phyloP scores from a whole-genome alignment of 441 rosid species.

The Hura crepitans region DNA sequence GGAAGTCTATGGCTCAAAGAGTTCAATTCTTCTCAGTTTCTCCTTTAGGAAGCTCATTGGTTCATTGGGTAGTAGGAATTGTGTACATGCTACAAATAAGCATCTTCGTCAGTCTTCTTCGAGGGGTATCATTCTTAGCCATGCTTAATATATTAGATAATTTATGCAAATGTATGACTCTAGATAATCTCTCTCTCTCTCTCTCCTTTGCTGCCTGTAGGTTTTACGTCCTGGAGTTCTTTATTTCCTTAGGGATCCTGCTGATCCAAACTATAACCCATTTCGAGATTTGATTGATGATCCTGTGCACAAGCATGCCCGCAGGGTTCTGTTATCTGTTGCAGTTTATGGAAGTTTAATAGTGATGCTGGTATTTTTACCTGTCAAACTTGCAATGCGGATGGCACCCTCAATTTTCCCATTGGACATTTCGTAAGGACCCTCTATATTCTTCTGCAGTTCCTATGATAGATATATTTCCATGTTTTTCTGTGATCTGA shows the following conservation, averaged over 20 bases:
- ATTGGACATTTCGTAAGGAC: constrained; percentile 75
- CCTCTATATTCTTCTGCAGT: constrained; percentile 10
- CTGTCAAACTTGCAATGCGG: constrained; percentile 92
- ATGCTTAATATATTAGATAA: not conserved
- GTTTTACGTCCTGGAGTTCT: constrained; percentile 89
- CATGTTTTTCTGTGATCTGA: constrained; percentile 20
- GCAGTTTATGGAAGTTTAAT: constrained; percentile 96
- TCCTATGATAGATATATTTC: constrained; percentile 47
- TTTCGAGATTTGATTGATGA: constrained; percentile 97
- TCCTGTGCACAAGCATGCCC: constrained; percentile 95
- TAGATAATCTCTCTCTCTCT: constrained; percentile 15
- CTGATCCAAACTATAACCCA: constrained; percentile 94
- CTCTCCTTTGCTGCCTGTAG: constrained; percentile 36
- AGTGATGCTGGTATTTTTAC: constrained; percentile 94
- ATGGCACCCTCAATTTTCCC: constrained; percentile 90
- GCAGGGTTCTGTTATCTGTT: constrained; percentile 82
- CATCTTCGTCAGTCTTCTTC: constrained; percentile 97
- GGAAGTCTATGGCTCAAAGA: constrained; percentile 87
- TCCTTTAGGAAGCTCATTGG: constrained; percentile 93
- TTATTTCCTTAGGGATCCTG: constrained; percentile 89
- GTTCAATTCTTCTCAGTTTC: constrained; percentile 75
- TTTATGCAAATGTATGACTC: not conserved
- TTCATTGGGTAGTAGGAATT: constrained; percentile 97
- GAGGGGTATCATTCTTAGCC: constrained; percentile 68
- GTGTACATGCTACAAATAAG: constrained; percentile 98